Evolutionary conservation across 495 filamentous ascomycete genomes (phyloP).

Genomic region (Tuber indicum): DNA sequence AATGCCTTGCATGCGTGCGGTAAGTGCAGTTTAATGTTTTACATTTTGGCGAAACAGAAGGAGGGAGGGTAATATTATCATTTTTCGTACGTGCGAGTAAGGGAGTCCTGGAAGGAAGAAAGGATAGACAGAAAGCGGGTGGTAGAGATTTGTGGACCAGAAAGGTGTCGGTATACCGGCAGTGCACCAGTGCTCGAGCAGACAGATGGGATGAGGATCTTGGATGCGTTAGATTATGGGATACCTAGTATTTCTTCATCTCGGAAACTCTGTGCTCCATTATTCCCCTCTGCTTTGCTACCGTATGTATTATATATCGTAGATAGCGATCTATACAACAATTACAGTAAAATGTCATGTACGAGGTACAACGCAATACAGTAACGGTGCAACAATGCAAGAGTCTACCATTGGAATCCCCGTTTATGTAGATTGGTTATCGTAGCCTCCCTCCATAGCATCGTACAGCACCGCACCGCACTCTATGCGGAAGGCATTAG

Average conservation of each 20-base stretch:
- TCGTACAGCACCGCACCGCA: background rate
- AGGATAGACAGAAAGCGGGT: background rate
- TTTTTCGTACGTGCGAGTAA: background rate
- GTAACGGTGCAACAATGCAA: background rate
- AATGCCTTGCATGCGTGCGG: background rate
- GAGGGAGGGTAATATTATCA: background rate
- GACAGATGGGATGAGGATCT: background rate
- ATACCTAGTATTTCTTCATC: background rate
- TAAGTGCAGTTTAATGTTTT: constrained; percentile 1
- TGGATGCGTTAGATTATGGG: background rate
- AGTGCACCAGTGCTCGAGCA: background rate
- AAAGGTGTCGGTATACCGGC: background rate
- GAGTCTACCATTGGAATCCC: background rate
- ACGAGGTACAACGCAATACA: too few species aligned
- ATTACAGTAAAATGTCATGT: too few species aligned
- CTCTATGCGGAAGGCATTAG: background rate
- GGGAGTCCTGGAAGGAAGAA: background rate
- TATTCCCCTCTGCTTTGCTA: background rate
- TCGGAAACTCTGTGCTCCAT: background rate
- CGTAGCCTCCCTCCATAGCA: background rate
- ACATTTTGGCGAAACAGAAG: background rate
- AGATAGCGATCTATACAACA: background rate
- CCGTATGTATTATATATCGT: background rate
- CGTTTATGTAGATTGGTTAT: background rate
- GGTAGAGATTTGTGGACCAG: background rate